phyloP scores from a whole-genome alignment of 768 basidiomycete genomes.

The Auricularia auricula-judae region DNA sequence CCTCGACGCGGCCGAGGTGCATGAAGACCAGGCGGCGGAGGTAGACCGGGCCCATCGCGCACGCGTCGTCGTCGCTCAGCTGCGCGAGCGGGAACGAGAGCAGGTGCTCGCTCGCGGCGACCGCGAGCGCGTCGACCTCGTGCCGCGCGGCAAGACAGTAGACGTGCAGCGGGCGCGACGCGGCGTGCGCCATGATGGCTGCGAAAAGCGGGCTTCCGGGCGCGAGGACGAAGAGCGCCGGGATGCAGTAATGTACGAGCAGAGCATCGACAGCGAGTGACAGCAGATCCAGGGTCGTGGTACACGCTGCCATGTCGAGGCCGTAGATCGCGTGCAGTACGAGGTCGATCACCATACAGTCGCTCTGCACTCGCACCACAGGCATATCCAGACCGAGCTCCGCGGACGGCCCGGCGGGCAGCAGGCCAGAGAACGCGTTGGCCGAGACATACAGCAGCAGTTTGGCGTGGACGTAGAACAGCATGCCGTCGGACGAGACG shows the following conservation, averaged over 20 bases:
- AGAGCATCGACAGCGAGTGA: conserved; percentile 9
- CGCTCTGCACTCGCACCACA: too few species aligned
- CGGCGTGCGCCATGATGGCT: conserved; percentile 15
- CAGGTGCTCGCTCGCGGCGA: conserved; percentile 62
- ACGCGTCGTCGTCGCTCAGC: conserved; percentile 60
- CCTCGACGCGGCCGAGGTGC: conserved; percentile 73
- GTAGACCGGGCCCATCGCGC: conserved; percentile 62
- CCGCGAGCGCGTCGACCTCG: conserved; percentile 63
- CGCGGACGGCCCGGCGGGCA: too few species aligned
- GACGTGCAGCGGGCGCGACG: conserved; percentile 33
- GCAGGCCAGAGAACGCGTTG: conserved; percentile 9
- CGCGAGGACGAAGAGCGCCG: conserved; percentile 8
- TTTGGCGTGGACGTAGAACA: conserved; percentile 21
- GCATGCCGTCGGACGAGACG: conserved; percentile 18
- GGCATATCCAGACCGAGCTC: too few species aligned
- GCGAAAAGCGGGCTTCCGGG: conserved; percentile 23
- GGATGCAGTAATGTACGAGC: too few species aligned
- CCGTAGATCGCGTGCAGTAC: not conserved
- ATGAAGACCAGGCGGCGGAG: conserved; percentile 75
- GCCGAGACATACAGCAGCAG: conserved; percentile 13
- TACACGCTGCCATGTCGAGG: not conserved
- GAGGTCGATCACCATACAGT: too few species aligned
- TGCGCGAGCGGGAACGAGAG: conserved; percentile 58
- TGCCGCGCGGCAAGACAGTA: conserved; percentile 60
- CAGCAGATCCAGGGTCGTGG: not conserved